These are phyloP conservation scores for Nicotiana noctiflora DNA, from an alignment of 257 asterid genomes.

Conservation along the genomic window DNA sequence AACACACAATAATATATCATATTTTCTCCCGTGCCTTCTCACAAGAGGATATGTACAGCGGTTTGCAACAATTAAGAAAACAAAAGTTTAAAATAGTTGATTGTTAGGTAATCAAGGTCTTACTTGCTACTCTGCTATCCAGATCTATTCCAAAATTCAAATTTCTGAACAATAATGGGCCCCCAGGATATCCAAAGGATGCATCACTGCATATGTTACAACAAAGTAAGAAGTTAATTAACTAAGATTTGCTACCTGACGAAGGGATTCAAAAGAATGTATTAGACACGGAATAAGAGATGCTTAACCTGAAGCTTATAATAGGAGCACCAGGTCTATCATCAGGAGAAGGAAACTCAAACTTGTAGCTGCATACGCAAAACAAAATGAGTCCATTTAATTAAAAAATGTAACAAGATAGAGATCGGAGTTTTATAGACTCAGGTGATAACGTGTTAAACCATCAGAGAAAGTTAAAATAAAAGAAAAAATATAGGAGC, in stretches of 20 bases:
- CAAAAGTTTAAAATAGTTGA: not conserved
- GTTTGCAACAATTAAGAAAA: not conserved
- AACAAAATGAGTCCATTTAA: conserved; percentile 12
- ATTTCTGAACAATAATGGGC: conserved; percentile 74
- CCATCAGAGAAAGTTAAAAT: conserved; percentile 7
- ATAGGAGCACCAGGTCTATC: conserved; percentile 98
- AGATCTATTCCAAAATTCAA: conserved; percentile 95
- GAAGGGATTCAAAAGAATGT: not conserved
- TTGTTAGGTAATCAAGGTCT: conserved; percentile 29
- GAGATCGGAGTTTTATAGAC: not conserved
- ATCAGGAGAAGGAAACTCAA: conserved; percentile 97
- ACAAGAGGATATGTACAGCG: not conserved
- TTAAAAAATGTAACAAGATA: not conserved
- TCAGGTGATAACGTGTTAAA: conserved; percentile 7
- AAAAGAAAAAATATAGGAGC: not conserved
- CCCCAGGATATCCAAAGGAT: conserved; percentile 97
- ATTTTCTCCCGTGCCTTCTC: no score
- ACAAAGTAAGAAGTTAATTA: not conserved
- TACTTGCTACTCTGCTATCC: conserved; percentile 96
- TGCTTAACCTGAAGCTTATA: conserved; percentile 86
- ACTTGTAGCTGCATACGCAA: conserved; percentile 70
- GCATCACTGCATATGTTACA: conserved; percentile 78
- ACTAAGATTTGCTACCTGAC: not conserved
- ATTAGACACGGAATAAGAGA: not conserved
- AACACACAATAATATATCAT: no score